A percentile compares a stretch with the other conserved stretches of the same genome.
These are phyloP conservation scores for Dryas integrifolia DNA, from an alignment of 331 rosid species.

Conservation along the genomic window DNA sequence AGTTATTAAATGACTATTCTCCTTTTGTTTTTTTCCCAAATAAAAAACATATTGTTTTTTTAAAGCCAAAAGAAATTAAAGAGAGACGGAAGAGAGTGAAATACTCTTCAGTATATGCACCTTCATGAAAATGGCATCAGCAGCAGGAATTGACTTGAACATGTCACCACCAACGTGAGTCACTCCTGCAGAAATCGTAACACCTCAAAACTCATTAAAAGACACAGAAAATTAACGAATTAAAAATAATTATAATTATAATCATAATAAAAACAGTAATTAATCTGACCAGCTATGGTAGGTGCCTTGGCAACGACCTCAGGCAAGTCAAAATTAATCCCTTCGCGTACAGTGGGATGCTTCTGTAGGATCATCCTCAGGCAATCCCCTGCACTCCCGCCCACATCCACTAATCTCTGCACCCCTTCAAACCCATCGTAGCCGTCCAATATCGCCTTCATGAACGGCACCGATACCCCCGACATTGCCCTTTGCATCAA, in stretches of 20 bases:
- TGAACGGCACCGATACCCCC: slow-evolving; percentile 80
- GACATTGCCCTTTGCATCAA: slow-evolving; percentile 86
- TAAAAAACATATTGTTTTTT: neutral
- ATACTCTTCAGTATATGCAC: slow-evolving; percentile 16
- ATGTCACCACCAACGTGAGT: slow-evolving; percentile 83
- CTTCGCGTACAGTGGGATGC: slow-evolving; percentile 47
- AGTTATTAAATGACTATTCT: too few relatives aligned
- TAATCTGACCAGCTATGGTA: slow-evolving; percentile 43
- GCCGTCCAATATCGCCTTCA: slow-evolving; percentile 57
- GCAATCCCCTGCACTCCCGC: slow-evolving; percentile 95
- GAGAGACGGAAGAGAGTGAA: too few relatives aligned
- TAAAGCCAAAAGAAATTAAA: too few relatives aligned
- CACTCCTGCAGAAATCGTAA: slow-evolving; percentile 43
- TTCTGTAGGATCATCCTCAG: slow-evolving; percentile 67
- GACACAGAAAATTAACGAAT: neutral
- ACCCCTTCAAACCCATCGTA: slow-evolving; percentile 69
- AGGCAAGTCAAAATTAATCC: slow-evolving; percentile 77
- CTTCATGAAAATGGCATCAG: slow-evolving; percentile 86
- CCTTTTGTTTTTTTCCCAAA: neutral
- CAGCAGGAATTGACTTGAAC: slow-evolving; percentile 68
- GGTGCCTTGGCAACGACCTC: slow-evolving; percentile 84
- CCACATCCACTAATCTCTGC: slow-evolving; percentile 69
- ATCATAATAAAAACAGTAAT: neutral
- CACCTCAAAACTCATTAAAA: neutral
- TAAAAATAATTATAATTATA: neutral